phyloP scores from a whole-genome alignment of 257 asterid species.

The Apocynum venetum region DNA sequence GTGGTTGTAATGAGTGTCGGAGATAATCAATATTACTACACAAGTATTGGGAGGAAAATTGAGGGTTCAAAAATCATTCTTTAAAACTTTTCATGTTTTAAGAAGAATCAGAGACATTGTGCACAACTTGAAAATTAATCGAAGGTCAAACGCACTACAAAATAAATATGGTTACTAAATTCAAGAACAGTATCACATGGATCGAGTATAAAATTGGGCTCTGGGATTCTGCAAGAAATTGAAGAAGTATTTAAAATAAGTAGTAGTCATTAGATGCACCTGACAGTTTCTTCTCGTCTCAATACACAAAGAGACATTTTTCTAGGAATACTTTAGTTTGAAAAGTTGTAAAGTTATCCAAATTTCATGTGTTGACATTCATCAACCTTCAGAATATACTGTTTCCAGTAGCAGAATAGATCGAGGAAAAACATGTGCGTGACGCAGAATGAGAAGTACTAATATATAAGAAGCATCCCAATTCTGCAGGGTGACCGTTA shows the following conservation, averaged over 20 bases:
- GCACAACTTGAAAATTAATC: not conserved
- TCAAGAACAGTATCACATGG: not conserved
- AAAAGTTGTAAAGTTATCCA: not conserved
- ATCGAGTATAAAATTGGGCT: not conserved
- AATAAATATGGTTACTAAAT: not conserved
- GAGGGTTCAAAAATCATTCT: not conserved
- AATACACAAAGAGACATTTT: not conserved
- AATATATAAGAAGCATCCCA: not conserved
- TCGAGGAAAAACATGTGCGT: not conserved
- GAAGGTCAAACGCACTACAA: constrained; percentile 14
- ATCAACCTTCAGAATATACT: constrained; percentile 2
- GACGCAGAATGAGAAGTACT: not conserved
- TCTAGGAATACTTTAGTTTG: not conserved
- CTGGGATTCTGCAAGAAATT: constrained; percentile 14
- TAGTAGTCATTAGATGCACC: not conserved
- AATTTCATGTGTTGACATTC: constrained; percentile 11
- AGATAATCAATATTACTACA: not conserved
- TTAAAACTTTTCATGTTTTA: not conserved
- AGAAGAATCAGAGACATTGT: not conserved
- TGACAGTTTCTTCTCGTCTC: constrained; percentile 6
- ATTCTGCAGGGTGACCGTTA: not conserved
- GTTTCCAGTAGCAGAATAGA: not conserved
- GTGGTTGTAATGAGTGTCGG: constrained; percentile 21
- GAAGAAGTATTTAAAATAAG: not conserved
- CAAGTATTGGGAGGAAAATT: not conserved